Conservation (phyloP, 208 protist genomes). For the Sergeia podlipaevii region DNA sequence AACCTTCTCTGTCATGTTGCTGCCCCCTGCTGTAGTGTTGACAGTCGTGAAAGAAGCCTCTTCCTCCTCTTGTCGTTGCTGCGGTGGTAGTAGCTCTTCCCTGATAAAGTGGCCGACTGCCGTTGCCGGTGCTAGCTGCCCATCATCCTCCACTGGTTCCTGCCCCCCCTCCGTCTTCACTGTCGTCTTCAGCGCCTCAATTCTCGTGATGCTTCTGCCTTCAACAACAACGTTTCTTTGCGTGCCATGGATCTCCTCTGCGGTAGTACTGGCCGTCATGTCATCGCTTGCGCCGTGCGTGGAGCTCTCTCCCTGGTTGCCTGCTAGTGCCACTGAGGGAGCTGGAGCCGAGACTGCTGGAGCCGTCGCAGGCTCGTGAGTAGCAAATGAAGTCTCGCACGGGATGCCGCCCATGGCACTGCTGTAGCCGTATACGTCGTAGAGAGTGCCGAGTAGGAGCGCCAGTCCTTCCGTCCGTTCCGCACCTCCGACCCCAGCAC, state of each 20-base stretch:
- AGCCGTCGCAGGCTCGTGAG: background rate
- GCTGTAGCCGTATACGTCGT: conserved; percentile 9
- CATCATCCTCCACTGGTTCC: too few relatives aligned
- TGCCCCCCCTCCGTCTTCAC: background rate
- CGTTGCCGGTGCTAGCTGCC: too few relatives aligned
- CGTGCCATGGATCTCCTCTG: background rate
- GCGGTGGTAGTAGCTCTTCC: too few relatives aligned
- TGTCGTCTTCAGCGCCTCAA: background rate
- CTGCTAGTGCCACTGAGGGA: background rate
- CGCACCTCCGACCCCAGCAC: background rate
- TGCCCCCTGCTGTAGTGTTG: too few relatives aligned
- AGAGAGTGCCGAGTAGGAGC: background rate
- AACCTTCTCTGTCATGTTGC: too few relatives aligned
- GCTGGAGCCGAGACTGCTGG: background rate
- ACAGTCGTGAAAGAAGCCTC: too few relatives aligned
- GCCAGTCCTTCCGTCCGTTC: background rate
- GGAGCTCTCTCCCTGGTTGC: too few relatives aligned
- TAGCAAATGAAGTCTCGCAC: background rate
- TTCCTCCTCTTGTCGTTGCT: too few relatives aligned
- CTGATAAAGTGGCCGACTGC: too few relatives aligned
- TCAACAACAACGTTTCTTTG: background rate
- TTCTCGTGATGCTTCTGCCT: background rate
- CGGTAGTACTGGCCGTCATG: background rate
- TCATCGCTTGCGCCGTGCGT: too few relatives aligned
- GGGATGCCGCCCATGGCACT: background rate